These are phyloP conservation scores for Solanum stenotomum DNA, from an alignment of 257 asterid genomes.

Conservation along the genomic window DNA sequence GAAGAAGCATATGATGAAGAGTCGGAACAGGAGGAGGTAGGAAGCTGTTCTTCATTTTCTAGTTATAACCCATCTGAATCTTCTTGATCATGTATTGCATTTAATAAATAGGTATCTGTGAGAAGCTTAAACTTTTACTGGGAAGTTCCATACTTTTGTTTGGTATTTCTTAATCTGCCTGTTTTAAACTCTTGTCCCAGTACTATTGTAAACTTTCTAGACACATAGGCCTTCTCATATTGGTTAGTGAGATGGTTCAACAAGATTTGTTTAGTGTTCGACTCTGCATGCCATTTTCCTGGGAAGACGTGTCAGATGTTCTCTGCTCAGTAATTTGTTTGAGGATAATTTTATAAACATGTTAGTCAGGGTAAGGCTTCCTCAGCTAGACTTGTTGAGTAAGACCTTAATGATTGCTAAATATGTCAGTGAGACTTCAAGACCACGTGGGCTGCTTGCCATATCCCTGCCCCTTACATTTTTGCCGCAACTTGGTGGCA, in stretches of 20 bases:
- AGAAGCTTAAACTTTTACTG: background rate
- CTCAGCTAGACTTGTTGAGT: background rate
- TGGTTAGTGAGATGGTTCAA: background rate
- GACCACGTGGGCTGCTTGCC: background rate
- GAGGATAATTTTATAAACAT: background rate
- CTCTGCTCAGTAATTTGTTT: background rate
- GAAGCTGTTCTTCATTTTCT: background rate
- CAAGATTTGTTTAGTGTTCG: background rate
- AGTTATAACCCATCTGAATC: background rate
- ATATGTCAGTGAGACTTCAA: background rate
- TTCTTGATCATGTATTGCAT: background rate
- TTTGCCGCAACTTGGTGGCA: background rate
- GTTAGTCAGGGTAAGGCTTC: background rate
- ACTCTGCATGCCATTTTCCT: background rate
- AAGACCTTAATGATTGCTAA: background rate
- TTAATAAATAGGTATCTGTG: background rate
- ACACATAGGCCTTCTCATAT: background rate
- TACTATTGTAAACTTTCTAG: background rate
- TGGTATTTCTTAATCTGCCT: background rate
- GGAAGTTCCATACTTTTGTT: background rate
- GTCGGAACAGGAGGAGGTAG: constrained; percentile 93
- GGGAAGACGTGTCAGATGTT: background rate
- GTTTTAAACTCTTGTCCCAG: background rate
- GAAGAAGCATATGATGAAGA: constrained; percentile 68
- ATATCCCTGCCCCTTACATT: background rate